A percentile compares a stretch with the other conserved stretches of the same genome.
Evolutionary conservation across 345 rosid species (phyloP).

Genomic region (Aquilaria sinensis): DNA sequence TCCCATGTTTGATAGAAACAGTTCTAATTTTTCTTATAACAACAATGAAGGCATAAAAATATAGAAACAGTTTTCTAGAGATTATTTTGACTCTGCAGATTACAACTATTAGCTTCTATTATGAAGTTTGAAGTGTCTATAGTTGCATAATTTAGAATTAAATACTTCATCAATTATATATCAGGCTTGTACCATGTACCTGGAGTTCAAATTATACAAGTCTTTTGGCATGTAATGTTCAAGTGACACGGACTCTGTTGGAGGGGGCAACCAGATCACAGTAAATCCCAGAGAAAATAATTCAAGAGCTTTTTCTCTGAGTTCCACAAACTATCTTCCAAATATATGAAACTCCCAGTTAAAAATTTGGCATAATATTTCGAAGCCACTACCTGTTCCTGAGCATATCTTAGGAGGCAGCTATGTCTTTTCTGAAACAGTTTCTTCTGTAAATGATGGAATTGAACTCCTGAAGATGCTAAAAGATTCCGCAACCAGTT

Average conservation of each 20-base stretch:
- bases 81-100: neutral
- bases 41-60: too few relatives aligned
- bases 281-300: slow-evolving; percentile 79
- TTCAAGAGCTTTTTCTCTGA: slow-evolving; percentile 63
- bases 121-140: slow-evolving; percentile 1
- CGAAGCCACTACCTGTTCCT: slow-evolving; percentile 81
- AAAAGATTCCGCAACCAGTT: slow-evolving; percentile 96
- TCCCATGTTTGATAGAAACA: too few relatives aligned
- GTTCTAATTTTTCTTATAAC: too few relatives aligned
- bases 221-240: slow-evolving; percentile 99
- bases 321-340: slow-evolving; percentile 76
- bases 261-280: slow-evolving; percentile 90
- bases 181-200: slow-evolving; percentile 33
- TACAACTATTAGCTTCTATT: slow-evolving; percentile 2
- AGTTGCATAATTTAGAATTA: neutral
- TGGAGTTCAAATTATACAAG: slow-evolving; percentile 81
- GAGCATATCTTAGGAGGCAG: slow-evolving; percentile 49
- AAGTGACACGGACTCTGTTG: slow-evolving; percentile 94
- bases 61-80: too few relatives aligned
- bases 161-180: neutral
- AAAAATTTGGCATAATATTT: slow-evolving; percentile 90
- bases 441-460: slow-evolving; percentile 55
- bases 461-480: slow-evolving; percentile 74
- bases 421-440: slow-evolving; percentile 31
- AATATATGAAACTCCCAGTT: slow-evolving; percentile 97